Evolutionary conservation across 2,329 filamentous ascomycete species (phyloP), one percentile per base, ranked within the genome.

Genomic region (Cordyceps fumosorosea): DNA sequence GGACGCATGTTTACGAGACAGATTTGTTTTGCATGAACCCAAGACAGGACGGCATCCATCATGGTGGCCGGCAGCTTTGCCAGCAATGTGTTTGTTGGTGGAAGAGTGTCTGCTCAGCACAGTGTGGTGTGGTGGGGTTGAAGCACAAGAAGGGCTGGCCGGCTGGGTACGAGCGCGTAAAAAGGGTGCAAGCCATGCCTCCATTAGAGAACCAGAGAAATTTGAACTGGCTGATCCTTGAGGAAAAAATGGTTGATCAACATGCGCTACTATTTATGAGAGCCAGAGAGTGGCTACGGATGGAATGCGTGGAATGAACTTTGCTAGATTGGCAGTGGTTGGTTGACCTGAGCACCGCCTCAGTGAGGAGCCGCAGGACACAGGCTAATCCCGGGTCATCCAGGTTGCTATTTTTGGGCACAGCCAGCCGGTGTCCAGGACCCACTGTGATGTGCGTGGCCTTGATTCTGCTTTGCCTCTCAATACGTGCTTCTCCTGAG

Each of bases 331-430:
- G 48, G 50, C 50, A 52, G 50, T 29, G 29, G 34, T 37, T 44
- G 40, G 40, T 44, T 37, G 11, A 20, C 34, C 10, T 45, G 42
- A 42, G 56, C 56, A 59, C 56, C 56, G 56, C 56, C 56, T 51
- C 56, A 57, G 12, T 50, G n/a, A 26, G 45, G 56, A 50, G 56
- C n/a, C 55, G 48, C 45, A 50, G 45, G n/a, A 50, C 4, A 20
- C 32, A 29, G 16, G 44, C 40, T 44, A 44, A 48, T 48, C 45
- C 45, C 45, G 32, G 45, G 37, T 51, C 11, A 47, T 20, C 47
- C 56, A 52, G 34, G 55, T 40, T 59, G 56, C 56, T 59, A 59
- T 59, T 59, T 59, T 59, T 52, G 56, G 56, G 7, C 26, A 37
- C 20, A 26, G 42, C 44, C 16, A n/a, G 16, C 12, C 12, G 16